Conservation (phyloP, 1,139 yeast genomes). For the Hemisphaericaspora xylofermentans region DNA sequence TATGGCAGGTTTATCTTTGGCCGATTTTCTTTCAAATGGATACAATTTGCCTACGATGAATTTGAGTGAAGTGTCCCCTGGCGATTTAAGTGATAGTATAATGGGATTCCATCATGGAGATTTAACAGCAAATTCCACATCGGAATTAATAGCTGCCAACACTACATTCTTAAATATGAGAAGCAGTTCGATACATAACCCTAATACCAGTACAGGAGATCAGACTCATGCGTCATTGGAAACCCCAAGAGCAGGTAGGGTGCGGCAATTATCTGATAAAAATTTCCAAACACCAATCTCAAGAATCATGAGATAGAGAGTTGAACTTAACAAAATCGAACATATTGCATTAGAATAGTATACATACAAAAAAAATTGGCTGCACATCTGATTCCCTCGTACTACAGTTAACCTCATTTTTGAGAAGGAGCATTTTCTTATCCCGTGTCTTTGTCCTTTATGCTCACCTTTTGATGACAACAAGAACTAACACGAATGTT, state of each 20-base stretch:
- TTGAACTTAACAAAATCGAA: no score
- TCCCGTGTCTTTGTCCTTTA: slow-evolving; percentile 16
- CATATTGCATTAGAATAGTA: background rate
- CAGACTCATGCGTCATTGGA: slow-evolving; percentile 21
- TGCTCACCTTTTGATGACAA: slow-evolving; percentile 46
- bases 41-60: slow-evolving; percentile 18
- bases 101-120: slow-evolving; percentile 24
- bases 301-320: slow-evolving; percentile 32
- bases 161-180: slow-evolving; percentile 27
- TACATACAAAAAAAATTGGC: background rate
- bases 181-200: slow-evolving; percentile 18
- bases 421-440: background rate
- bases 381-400: slow-evolving; percentile 1
- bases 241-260: slow-evolving; percentile 40
- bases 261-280: slow-evolving; percentile 41
- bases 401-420: slow-evolving; percentile 2
- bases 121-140: slow-evolving; percentile 30
- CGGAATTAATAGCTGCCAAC: slow-evolving; percentile 31
- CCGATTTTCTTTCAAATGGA: slow-evolving; percentile 41
- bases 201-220: slow-evolving; percentile 12
- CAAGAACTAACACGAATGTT: slow-evolving; percentile 54
- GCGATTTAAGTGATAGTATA: slow-evolving; percentile 30
- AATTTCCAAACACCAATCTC: slow-evolving; percentile 45
- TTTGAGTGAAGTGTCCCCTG: slow-evolving; percentile 16
- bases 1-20: slow-evolving; percentile 17